Conservation (phyloP, 2,329 filamentous ascomycete genomes). For the Trichoderma cornu-damae region DNA sequence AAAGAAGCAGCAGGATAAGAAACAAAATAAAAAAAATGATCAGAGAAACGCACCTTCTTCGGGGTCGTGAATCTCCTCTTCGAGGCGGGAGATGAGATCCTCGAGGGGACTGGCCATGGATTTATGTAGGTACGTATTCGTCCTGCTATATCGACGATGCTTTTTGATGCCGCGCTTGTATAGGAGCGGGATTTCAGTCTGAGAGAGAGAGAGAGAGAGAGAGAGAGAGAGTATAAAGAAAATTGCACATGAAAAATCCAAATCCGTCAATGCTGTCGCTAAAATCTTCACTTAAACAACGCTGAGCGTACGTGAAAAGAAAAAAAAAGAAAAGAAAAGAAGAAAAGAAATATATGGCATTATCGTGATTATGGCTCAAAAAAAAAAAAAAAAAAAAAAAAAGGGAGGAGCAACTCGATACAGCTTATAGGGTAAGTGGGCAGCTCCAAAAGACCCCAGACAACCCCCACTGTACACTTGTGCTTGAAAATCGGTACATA, state of each 20-base stretch:
- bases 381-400: neutral
- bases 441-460: neutral
- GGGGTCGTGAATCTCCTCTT: constrained; percentile 43
- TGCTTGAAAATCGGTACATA: constrained; percentile 10
- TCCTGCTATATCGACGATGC: too few relatives aligned
- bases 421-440: constrained; percentile 1
- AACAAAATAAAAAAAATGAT: neutral
- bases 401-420: neutral
- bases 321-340: neutral
- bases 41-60: constrained; percentile 41
- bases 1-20: too few relatives aligned
- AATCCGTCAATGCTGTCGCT: neutral
- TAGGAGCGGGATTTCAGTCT: neutral
- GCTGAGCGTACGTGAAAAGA: neutral
- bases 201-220: too few relatives aligned
- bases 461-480: neutral
- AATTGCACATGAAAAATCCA: neutral
- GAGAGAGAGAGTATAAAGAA: neutral
- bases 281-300: neutral
- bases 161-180: too few relatives aligned
- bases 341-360: neutral
- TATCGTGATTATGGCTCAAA: constrained; percentile 5
- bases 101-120: neutral
- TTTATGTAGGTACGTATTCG: too few relatives aligned
- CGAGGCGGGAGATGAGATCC: constrained; percentile 32